Evolutionary conservation across 2,329 filamentous ascomycete species (phyloP).

Genomic region (Zalaria sp.): DNA sequence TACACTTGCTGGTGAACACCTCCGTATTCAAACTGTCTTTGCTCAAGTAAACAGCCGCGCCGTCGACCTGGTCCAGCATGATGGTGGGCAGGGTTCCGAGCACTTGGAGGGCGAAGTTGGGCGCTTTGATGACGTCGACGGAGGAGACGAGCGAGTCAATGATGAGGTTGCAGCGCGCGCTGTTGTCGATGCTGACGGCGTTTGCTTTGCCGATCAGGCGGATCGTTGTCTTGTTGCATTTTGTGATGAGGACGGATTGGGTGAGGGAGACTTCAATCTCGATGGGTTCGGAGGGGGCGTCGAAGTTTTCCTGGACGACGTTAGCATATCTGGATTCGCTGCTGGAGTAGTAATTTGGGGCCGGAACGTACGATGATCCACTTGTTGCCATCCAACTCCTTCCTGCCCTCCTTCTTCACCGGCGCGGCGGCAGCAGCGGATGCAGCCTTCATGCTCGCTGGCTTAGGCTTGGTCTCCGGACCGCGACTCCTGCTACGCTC

Average conservation of each 20-base stretch:
- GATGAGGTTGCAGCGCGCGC: slow-evolving; percentile 66
- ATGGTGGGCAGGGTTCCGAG: slow-evolving; percentile 75
- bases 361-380: slow-evolving; percentile 63
- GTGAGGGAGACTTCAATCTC: slow-evolving; percentile 69
- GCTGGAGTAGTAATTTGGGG: too few species aligned
- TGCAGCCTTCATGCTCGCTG: slow-evolving; percentile 34
- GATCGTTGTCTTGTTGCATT: slow-evolving; percentile 81
- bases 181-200: slow-evolving; percentile 92
- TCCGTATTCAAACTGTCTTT: slow-evolving; percentile 66
- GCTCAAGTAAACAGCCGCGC: slow-evolving; percentile 74
- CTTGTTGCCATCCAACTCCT: slow-evolving; percentile 54
- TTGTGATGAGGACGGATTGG: slow-evolving; percentile 83
- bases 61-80: slow-evolving; percentile 84
- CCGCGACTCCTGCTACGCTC: slow-evolving; percentile 67
- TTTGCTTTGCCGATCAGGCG: slow-evolving; percentile 89
- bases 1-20: slow-evolving; percentile 80
- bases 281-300: slow-evolving; percentile 57
- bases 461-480: slow-evolving; percentile 54
- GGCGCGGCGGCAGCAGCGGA: slow-evolving; percentile 10
- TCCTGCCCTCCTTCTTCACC: slow-evolving; percentile 20
- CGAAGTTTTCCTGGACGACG: slow-evolving; percentile 64
- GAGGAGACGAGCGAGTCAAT: slow-evolving; percentile 82
- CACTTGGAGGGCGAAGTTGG: slow-evolving; percentile 78
- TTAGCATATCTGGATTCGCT: background rate
- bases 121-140: slow-evolving; percentile 88